Evolutionary conservation across 2,329 filamentous ascomycete genomes (phyloP), one percentile per base, ranked within the genome.

Genomic region (Neopestalotiopsis sp.): DNA sequence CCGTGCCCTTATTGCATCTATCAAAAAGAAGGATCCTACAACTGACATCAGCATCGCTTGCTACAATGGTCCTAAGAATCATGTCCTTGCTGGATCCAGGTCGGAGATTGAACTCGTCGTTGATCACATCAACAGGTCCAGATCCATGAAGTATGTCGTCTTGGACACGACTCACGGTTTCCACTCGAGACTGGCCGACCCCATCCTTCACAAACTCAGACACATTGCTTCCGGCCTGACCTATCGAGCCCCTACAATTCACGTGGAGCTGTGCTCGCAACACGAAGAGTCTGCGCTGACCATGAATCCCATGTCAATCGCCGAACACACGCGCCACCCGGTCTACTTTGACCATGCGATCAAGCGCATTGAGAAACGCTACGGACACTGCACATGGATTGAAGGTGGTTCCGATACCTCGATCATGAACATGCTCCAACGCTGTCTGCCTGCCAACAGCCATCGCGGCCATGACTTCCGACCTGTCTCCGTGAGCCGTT

Each of bases 11-110:
- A 66, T 78, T 5, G 45, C 30, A 1, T 62, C 70, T 32, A 62
- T 69, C 2, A 71, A 71, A 7, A 56, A 6, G 3, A 56, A 30
- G 5, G 56, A 62, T 10, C 61, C 24, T 4, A 62, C 69, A 24
- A 24, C 38, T 4, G 45, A 62, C 12, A 71, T 64, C 12, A 67
- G 61, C 5, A 82, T 88, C 45, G 86, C 86, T 0, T 88, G 85
- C 71, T 84, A 77, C 73, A 87, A 86, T 38, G 76, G 77, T 1
- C 73, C 77, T 1, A 66, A 66, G 5, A 77, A 73, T 56, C 76
- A 77, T 30, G 78, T 78, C 1, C 58, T 80, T 2, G 79, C 75
- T 7, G 80, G 80, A 0, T 72, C 75, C 13, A 63, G 34, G 4
- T 57, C 69, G 1, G 70, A 75, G 2, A 76, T 80, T 40, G 74